A percentile compares a stretch with the other conserved stretches of the same genome.
These are phyloP conservation scores for Monosporascus sp. DNA, from an alignment of 2,329 filamentous ascomycete genomes.

Conservation along the genomic window DNA sequence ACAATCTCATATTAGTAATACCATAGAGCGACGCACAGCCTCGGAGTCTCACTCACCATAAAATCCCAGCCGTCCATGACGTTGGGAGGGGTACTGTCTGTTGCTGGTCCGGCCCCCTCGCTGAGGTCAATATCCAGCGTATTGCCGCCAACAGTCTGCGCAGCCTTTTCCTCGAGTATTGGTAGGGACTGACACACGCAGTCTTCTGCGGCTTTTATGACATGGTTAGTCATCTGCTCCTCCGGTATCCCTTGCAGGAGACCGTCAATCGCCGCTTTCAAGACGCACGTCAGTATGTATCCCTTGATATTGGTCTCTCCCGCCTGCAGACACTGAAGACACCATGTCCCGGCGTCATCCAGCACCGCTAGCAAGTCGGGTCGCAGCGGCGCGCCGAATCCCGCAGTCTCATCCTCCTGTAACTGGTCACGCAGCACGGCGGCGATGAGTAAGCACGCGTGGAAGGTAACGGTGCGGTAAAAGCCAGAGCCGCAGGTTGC, in stretches of 20 bases:
- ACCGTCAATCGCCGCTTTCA: conserved; percentile 36
- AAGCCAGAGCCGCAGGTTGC: conserved; percentile 33
- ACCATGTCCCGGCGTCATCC: conserved; percentile 34
- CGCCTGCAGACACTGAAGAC: conserved; percentile 31
- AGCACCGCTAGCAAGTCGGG: conserved; percentile 35
- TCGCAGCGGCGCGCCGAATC: conserved; percentile 28
- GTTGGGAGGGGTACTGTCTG: conserved; percentile 15
- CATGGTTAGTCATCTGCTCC: conserved; percentile 25
- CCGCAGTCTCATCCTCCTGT: conserved; percentile 28
- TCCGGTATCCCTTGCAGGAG: conserved; percentile 28
- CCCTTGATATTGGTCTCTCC: conserved; percentile 51
- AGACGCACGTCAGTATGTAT: conserved; percentile 34
- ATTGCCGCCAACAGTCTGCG: conserved; percentile 4
- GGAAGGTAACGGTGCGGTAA: conserved; percentile 27
- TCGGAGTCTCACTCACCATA: conserved; percentile 26
- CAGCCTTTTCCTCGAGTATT: conserved; percentile 27
- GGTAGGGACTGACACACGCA: conserved; percentile 24
- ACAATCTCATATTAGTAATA: background rate
- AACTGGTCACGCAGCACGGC: conserved; percentile 34
- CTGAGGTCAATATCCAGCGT: no score
- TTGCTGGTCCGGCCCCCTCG: conserved; percentile 3
- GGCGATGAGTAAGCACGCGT: conserved; percentile 29
- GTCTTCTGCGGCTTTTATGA: conserved; percentile 33
- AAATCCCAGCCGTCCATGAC: conserved; percentile 32
- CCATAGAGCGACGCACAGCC: background rate